Conservation (phyloP, 1,284 basidiomycete species). For the Microbotryum saponariae region DNA sequence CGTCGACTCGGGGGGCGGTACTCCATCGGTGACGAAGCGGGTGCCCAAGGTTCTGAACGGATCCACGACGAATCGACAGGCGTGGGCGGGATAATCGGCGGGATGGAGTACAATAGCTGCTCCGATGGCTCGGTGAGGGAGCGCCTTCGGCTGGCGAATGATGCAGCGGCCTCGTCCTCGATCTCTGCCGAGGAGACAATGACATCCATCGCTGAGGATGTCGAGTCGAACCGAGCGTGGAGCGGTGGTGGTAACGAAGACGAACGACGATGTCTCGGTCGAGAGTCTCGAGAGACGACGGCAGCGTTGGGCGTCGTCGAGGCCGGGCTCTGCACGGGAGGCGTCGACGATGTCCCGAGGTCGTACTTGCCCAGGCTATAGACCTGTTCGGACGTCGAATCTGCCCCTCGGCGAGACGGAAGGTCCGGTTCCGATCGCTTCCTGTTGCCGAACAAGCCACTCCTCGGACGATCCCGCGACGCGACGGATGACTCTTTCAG, state of each 20-base stretch:
- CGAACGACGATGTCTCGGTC: slow-evolving; percentile 8
- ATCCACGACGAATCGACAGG: too few relatives aligned
- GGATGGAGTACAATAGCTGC: not conserved
- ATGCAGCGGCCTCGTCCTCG: slow-evolving; percentile 4
- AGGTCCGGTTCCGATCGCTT: not conserved
- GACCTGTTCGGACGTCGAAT: not conserved
- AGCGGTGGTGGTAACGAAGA: slow-evolving; percentile 12
- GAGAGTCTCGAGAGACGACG: not conserved
- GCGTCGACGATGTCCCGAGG: not conserved
- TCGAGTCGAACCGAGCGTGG: slow-evolving; percentile 1
- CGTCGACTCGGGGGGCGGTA: slow-evolving; percentile 4
- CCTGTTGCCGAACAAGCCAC: too few relatives aligned
- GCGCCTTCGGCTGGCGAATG: slow-evolving; percentile 1
- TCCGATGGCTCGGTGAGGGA: slow-evolving; percentile 6
- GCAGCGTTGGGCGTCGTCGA: not conserved
- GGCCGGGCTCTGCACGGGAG: too few relatives aligned
- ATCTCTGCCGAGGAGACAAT: not conserved
- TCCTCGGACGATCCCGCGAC: not conserved
- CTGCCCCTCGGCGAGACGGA: not conserved
- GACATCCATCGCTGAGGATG: slow-evolving; percentile 1
- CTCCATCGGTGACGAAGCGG: slow-evolving; percentile 9
- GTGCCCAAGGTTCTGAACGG: slow-evolving; percentile 4
- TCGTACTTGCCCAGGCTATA: too few relatives aligned
- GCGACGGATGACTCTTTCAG: not conserved
- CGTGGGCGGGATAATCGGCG: too few relatives aligned